Conservation (phyloP, 805 yeast genomes). For the Ogataea ramenticola region DNA sequence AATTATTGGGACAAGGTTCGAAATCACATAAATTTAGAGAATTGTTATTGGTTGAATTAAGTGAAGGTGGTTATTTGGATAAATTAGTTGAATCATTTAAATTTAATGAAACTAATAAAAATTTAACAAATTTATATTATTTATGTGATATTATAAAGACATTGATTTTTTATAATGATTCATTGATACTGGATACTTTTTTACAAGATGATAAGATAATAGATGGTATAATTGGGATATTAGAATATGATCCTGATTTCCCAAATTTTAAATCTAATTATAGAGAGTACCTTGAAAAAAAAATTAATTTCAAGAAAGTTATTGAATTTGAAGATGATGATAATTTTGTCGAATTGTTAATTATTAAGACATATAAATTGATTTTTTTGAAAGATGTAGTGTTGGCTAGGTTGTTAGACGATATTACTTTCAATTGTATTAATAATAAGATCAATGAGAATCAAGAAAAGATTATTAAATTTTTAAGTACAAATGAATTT, state of each 20-base stretch:
- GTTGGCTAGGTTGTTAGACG: slow-evolving; percentile 75
- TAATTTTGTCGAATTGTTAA: slow-evolving; percentile 38
- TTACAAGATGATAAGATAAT: slow-evolving; percentile 45
- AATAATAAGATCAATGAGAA: slow-evolving; percentile 60
- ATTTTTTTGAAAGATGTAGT: slow-evolving; percentile 85
- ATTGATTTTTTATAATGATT: slow-evolving; percentile 64
- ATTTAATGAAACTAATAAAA: slow-evolving; percentile 44
- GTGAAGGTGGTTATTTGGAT: slow-evolving; percentile 44
- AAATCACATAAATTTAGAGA: slow-evolving; percentile 57
- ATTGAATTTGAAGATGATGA: slow-evolving; percentile 45
- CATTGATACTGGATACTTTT: slow-evolving; percentile 49
- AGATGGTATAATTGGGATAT: slow-evolving; percentile 62
- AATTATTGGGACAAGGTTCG: slow-evolving; percentile 51
- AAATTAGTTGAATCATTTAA: slow-evolving; percentile 47
- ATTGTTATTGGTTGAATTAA: slow-evolving; percentile 48
- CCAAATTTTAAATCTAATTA: slow-evolving; percentile 78
- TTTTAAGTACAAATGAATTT: slow-evolving; percentile 39
- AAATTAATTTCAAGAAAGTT: slow-evolving; percentile 62
- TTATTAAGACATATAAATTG: slow-evolving; percentile 68
- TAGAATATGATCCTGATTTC: slow-evolving; percentile 87
- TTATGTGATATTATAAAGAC: slow-evolving; percentile 72
- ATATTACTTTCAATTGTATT: slow-evolving; percentile 61
- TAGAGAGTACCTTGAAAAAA: slow-evolving; percentile 53
- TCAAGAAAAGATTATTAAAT: slow-evolving; percentile 60
- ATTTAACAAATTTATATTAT: slow-evolving; percentile 50